Evolutionary conservation across 345 rosid genomes (phyloP).

Genomic region (Murraya paniculata): DNA sequence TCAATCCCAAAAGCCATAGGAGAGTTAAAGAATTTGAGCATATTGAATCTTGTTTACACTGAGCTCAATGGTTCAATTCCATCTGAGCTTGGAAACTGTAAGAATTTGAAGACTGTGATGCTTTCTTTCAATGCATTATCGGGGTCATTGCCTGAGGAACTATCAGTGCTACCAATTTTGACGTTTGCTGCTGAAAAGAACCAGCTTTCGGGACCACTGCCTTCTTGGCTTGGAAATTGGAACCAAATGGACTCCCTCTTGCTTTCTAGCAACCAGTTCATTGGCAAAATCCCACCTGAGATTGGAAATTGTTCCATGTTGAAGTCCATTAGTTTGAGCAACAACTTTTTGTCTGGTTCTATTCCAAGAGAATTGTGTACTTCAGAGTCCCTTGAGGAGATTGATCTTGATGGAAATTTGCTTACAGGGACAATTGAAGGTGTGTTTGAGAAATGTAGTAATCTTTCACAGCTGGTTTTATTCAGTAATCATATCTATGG

Average conservation of each 20-base stretch:
- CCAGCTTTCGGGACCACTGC: slow-evolving; percentile 8
- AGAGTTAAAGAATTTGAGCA: slow-evolving; percentile 45
- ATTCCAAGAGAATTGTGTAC: slow-evolving; percentile 56
- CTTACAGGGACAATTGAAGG: slow-evolving; percentile 58
- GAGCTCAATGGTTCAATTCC: slow-evolving; percentile 77
- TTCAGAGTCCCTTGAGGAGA: slow-evolving; percentile 50
- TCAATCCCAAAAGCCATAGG: slow-evolving; percentile 64
- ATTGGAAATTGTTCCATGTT: slow-evolving; percentile 61
- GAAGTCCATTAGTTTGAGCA: slow-evolving; percentile 54
- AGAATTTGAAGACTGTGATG: slow-evolving; percentile 58
- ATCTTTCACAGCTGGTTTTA: slow-evolving; percentile 61
- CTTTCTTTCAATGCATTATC: slow-evolving; percentile 74
- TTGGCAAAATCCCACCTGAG: slow-evolving; percentile 59
- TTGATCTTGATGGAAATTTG: slow-evolving; percentile 59
- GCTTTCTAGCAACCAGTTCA: slow-evolving; percentile 55
- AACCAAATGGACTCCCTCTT: slow-evolving; percentile 41
- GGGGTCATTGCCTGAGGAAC: slow-evolving; percentile 64
- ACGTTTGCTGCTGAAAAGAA: slow-evolving; percentile 79
- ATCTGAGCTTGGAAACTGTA: slow-evolving; percentile 51
- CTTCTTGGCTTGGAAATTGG: slow-evolving; percentile 82
- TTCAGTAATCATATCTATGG: slow-evolving; percentile 59
- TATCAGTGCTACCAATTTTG: slow-evolving; percentile 55
- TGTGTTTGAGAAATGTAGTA: slow-evolving; percentile 57
- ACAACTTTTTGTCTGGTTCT: slow-evolving; percentile 57
- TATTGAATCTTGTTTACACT: slow-evolving; percentile 55